Conservation (phyloP, 495 filamentous ascomycete species). For the Xylaria palmicola region DNA sequence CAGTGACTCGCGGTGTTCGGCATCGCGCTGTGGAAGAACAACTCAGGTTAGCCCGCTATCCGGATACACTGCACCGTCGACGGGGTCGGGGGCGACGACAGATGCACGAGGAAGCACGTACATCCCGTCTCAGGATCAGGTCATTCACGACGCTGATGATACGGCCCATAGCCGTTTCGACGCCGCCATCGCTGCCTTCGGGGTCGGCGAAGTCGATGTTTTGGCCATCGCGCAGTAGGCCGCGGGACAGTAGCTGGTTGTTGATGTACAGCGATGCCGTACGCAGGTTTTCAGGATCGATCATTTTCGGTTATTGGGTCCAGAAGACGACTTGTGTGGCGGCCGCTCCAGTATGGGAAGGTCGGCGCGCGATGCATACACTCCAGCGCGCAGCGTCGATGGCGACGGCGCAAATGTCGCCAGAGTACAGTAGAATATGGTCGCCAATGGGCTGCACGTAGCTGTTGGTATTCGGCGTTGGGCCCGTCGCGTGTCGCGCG, state of each 20-base stretch:
- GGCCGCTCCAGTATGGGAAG: no score
- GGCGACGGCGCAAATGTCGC: no score
- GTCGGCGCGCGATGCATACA: no score
- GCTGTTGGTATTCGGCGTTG: no score
- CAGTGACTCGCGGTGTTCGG: conserved; percentile 76
- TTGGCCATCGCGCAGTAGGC: conserved; percentile 78
- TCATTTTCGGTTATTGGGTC: no score
- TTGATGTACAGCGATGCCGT: conserved; percentile 95
- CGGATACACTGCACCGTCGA: background rate
- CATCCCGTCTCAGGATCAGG: conserved; percentile 77
- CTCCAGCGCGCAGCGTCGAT: no score
- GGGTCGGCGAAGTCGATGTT: conserved; percentile 84
- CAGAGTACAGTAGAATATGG: no score
- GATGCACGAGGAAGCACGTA: conserved; percentile 41
- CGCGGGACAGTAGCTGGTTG: conserved; percentile 87
- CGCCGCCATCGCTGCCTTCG: conserved; percentile 61
- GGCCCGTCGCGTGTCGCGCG: no score
- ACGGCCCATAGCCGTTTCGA: conserved; percentile 71
- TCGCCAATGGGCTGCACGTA: no score
- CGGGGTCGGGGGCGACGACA: background rate
- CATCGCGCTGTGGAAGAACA: conserved; percentile 65
- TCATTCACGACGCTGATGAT: conserved; percentile 94
- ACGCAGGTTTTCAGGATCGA: conserved; percentile 78
- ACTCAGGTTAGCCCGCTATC: conserved; percentile 12
- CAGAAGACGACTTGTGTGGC: no score